Evolutionary conservation across 306 rosid genomes (phyloP).

Genomic region (Spatholobus suberectus): DNA sequence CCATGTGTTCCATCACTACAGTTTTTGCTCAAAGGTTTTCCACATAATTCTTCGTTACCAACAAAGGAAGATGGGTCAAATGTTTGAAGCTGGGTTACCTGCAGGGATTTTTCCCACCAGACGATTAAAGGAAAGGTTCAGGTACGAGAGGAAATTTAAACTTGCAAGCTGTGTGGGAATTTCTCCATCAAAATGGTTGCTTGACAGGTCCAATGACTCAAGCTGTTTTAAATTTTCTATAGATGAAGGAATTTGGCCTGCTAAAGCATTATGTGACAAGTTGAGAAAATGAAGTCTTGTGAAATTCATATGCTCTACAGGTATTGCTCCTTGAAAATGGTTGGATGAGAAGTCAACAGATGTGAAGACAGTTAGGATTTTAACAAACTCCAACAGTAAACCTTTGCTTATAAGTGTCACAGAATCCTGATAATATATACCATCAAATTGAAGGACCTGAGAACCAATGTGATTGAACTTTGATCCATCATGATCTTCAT

Average conservation of each 20-base stretch:
- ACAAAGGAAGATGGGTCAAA: conserved; percentile 17
- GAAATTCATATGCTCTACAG: too few relatives aligned
- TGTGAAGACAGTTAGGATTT: too few relatives aligned
- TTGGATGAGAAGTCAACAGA: too few relatives aligned
- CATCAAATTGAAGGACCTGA: too few relatives aligned
- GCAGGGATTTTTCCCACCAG: conserved; percentile 43
- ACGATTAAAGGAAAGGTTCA: conserved; percentile 48
- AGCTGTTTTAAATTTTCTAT: conserved; percentile 18
- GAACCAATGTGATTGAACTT: too few relatives aligned
- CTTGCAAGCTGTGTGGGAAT: conserved; percentile 38
- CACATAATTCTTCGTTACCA: conserved; percentile 44
- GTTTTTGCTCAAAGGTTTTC: conserved; percentile 24
- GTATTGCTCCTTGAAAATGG: too few relatives aligned
- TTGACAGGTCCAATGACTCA: conserved; percentile 53
- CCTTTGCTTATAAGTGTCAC: too few relatives aligned
- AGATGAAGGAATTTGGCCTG: conserved; percentile 40
- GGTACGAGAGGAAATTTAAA: conserved; percentile 33
- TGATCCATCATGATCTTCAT: too few relatives aligned
- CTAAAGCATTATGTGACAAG: conserved; percentile 47
- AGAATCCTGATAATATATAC: too few relatives aligned
- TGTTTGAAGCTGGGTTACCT: conserved; percentile 27
- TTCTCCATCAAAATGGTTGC: conserved; percentile 31
- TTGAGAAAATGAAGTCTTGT: too few relatives aligned
- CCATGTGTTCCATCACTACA: neutral
- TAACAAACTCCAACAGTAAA: too few relatives aligned